Conservation (phyloP, 2,329 filamentous ascomycete genomes). For the Dactylella cylindrospora region DNA sequence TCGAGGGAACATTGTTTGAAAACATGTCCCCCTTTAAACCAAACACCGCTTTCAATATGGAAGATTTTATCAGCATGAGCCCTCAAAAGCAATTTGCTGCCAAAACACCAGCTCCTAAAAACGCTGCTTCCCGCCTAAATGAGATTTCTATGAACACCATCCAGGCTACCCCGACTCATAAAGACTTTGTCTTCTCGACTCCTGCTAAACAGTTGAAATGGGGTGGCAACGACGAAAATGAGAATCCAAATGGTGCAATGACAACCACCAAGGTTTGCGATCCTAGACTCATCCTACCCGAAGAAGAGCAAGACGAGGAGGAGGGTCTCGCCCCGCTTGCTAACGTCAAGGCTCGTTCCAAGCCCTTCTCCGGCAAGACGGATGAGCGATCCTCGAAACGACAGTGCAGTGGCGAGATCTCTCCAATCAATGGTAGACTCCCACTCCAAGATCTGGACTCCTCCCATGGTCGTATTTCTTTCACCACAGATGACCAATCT, state of each 20-base stretch:
- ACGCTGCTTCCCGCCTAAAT: constrained; percentile 7
- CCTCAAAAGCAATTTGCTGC: constrained; percentile 8
- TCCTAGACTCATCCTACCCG: constrained; percentile 13
- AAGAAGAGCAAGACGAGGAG: not conserved
- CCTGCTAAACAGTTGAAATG: constrained; percentile 10
- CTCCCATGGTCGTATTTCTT: no score
- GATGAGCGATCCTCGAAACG: constrained; percentile 24
- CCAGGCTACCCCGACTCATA: not conserved
- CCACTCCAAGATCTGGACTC: constrained; percentile 13
- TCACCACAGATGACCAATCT: no score
- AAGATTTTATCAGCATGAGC: constrained; percentile 18
- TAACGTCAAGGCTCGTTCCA: constrained; percentile 21
- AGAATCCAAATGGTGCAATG: constrained; percentile 2
- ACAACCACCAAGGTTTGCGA: constrained; percentile 18
- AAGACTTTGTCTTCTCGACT: constrained; percentile 13
- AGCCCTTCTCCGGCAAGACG: constrained; percentile 26
- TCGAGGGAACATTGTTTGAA: constrained; percentile 9
- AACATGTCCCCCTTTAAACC: constrained; percentile 9
- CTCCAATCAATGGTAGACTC: not conserved
- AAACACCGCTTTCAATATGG: constrained; percentile 12
- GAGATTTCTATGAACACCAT: constrained; percentile 6
- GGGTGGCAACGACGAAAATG: constrained; percentile 30
- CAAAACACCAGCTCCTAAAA: not conserved
- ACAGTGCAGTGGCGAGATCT: constrained; percentile 10
- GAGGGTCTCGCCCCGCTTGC: constrained; percentile 8